Conservation (phyloP, 441 rosid species). For the Melastoma candidum region DNA sequence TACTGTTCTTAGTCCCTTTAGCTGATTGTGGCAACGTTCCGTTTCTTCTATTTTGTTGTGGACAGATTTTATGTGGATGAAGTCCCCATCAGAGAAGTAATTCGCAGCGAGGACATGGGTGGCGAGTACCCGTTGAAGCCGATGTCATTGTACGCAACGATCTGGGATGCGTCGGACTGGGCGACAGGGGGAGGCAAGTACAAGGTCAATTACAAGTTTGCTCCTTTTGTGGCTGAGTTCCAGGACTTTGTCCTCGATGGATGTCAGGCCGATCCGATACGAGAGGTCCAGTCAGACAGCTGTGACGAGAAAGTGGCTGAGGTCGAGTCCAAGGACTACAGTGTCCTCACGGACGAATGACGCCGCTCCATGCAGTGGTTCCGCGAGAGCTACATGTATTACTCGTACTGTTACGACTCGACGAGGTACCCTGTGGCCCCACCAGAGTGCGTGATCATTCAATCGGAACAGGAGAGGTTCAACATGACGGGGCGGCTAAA, state of each 20-base stretch:
- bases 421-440: conserved; percentile 43
- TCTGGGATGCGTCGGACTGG: conserved; percentile 96
- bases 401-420: conserved; percentile 71
- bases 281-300: conserved; percentile 20
- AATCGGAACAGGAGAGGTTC: conserved; percentile 41
- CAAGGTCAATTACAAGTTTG: conserved; percentile 65
- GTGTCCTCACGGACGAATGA: conserved; percentile 25
- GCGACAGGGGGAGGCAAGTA: conserved; percentile 79
- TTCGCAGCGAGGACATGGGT: conserved; percentile 56
- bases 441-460: conserved; percentile 60
- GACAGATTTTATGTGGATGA: conserved; percentile 82
- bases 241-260: conserved; percentile 57
- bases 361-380: conserved; percentile 53
- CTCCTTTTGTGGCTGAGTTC: conserved; percentile 68
- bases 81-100: conserved; percentile 68
- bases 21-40: neutral
- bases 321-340: conserved; percentile 31
- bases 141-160: conserved; percentile 77
- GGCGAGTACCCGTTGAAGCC: conserved; percentile 79
- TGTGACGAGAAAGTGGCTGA: conserved; percentile 24
- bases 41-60: neutral
- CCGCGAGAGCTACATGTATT: conserved; percentile 64
- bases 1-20: neutral
- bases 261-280: conserved; percentile 56
- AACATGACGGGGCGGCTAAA: conserved; percentile 58